A percentile compares a stretch with the other conserved stretches of the same genome.
Conservation (phyloP, 257 asterid species). For the Agastache rugosa region DNA sequence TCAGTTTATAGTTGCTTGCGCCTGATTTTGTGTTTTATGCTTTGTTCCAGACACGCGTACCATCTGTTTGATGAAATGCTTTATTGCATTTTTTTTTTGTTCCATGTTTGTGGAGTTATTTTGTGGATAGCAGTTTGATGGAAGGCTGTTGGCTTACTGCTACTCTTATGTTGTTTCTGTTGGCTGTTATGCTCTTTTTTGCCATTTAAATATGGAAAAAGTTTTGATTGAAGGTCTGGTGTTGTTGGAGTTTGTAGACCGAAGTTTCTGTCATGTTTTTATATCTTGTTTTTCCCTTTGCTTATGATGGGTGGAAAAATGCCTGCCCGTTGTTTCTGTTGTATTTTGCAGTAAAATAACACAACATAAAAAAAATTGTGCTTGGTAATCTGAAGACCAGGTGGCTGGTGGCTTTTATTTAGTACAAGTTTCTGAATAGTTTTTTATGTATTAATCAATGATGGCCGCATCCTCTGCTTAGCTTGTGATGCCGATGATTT, state of each 20-base stretch:
- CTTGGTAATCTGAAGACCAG: neutral
- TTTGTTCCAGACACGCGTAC: conserved; percentile 12
- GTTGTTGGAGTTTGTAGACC: neutral
- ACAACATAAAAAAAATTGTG: neutral
- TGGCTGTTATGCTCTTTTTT: neutral
- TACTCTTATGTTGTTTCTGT: neutral
- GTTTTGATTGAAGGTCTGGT: neutral
- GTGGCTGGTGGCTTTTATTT: neutral
- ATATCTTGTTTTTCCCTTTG: neutral
- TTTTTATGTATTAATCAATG: neutral
- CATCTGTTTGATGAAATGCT: conserved; percentile 39
- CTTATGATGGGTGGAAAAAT: neutral
- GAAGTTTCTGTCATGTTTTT: neutral
- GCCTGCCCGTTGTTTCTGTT: neutral
- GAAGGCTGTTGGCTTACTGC: neutral
- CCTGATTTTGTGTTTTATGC: conserved; percentile 19
- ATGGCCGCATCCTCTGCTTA: neutral
- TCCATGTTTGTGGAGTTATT: neutral
- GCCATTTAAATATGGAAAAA: neutral
- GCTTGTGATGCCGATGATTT: neutral
- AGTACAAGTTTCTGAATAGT: neutral
- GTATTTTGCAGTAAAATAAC: neutral
- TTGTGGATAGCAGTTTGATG: neutral
- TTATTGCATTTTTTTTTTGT: neutral
- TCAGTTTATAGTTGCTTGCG: neutral